Conservation (phyloP, 768 basidiomycete genomes). For the Amanita jacksonii region DNA sequence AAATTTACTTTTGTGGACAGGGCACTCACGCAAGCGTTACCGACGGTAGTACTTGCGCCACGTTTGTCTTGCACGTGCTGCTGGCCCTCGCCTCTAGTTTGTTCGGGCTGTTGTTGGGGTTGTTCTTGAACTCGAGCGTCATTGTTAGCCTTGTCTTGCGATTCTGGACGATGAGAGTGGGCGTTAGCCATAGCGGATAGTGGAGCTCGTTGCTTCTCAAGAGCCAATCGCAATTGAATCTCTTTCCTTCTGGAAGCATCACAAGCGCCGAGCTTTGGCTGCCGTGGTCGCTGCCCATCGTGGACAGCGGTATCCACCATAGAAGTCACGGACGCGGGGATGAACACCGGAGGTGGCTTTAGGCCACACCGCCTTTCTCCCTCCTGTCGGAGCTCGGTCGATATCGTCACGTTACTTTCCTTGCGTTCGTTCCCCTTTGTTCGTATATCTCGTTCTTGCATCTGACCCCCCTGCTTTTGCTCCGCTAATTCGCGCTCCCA, state of each 20-base stretch:
- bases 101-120: constrained; percentile 15
- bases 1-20: constrained; percentile 18
- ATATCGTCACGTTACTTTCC: background rate
- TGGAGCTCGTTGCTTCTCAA: constrained; percentile 8
- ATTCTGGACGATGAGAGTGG: background rate
- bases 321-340: background rate
- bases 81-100: constrained; percentile 20
- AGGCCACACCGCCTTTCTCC: background rate
- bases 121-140: constrained; percentile 9
- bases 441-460: constrained; percentile 2
- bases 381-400: background rate
- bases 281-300: background rate
- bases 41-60: too few relatives aligned
- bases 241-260: background rate
- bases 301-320: background rate
- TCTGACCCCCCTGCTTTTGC: constrained; percentile 2
- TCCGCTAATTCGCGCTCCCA: constrained; percentile 3
- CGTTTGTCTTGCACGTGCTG: constrained; percentile 21
- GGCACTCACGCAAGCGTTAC: constrained; percentile 21
- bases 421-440: background rate
- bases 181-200: background rate
- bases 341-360: background rate
- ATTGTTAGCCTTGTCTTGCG: background rate
- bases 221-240: constrained; percentile 1
- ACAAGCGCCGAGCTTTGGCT: background rate